Evolutionary conservation across 2,329 filamentous ascomycete genomes (phyloP), one percentile per base, ranked within the genome.

Genomic region (Didymella lethalis): DNA sequence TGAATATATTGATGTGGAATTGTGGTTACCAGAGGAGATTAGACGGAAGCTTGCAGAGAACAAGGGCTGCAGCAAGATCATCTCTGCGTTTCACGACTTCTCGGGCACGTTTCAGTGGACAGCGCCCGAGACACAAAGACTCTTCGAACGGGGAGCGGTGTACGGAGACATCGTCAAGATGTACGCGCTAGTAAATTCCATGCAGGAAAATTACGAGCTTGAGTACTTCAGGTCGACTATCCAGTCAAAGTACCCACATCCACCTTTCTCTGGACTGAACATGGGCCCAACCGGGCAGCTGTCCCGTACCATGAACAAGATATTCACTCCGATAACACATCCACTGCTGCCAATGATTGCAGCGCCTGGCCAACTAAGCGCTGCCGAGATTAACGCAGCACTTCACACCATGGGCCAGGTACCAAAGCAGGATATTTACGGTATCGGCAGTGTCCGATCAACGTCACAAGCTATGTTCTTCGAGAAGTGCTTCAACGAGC

Each of bases 61-160:
- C 53, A 89, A 89, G 65, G 91, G 91, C 2, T 90, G 88, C 77
- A 94, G 90, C 70, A 90, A 89, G 64, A 92, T 96, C 76, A 93
- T 96, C 81, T 94, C 91, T n/a, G 92, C 92, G 12, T 95, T 94
- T 70, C 92, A 96, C 75, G 92, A 95, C 79, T 94, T 94, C 71
- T 93, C 91, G 0, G 90, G 91, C 1, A 88, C 83, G 0, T 94
- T 94, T 82, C 91, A 89, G 69, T 96, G 92, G 92, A 89, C 90
- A 0, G 91, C 90, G 0, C 78, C 85, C 7, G 85, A 90, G 65
- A 91, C 91, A 1, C 86, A 90, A 69, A 81, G 85, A 11, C 84
- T 94, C 4, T 96, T 93, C 67, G 81, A 86, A 59, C 85, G 88
- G 65, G 91, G 90, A 8, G 85, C 86, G 46, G 86, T 86, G 58